Percentiles rank a stretch among this genome's conserved stretches.
Evolutionary conservation across 805 yeast genomes (phyloP).

Genomic region (Ogataea pini): DNA sequence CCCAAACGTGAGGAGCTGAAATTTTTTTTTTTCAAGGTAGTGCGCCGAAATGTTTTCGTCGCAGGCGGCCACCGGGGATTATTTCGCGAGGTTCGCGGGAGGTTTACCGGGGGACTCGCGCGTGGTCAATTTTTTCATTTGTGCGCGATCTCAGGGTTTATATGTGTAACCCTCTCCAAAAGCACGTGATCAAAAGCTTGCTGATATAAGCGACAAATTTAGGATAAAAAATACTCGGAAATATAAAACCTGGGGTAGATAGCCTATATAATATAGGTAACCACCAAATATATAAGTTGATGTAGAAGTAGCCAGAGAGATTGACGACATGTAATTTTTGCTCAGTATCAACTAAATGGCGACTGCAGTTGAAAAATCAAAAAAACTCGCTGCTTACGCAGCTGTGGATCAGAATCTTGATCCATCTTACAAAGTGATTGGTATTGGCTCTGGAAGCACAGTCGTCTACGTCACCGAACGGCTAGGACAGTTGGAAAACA

Average conservation of each 20-base stretch:
- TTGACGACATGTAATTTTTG: no score
- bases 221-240: neutral
- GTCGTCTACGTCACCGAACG: slow-evolving; percentile 95
- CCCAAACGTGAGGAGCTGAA: neutral
- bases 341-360: no score
- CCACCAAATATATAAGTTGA: neutral
- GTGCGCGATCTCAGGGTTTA: slow-evolving; percentile 5
- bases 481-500: slow-evolving; percentile 65
- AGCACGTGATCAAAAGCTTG: slow-evolving; percentile 2
- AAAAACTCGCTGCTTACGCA: slow-evolving; percentile 81
- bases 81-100: no score
- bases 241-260: slow-evolving; percentile 5
- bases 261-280: neutral
- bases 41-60: slow-evolving; percentile 1
- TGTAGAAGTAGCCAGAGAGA: no score
- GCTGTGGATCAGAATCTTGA: slow-evolving; percentile 91
- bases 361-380: slow-evolving; percentile 65
- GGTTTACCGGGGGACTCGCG: slow-evolving; percentile 7
- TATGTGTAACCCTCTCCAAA: neutral
- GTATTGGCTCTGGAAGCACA: slow-evolving; percentile 95
- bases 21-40: slow-evolving; percentile 8
- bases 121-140: slow-evolving; percentile 6
- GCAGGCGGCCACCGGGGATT: neutral
- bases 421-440: slow-evolving; percentile 69
- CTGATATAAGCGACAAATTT: neutral